Percentiles rank a stretch among this genome's conserved stretches.
These are phyloP conservation scores for Sugiyamaella paludigena DNA, from an alignment of 1,139 yeast species.

Conservation along the genomic window DNA sequence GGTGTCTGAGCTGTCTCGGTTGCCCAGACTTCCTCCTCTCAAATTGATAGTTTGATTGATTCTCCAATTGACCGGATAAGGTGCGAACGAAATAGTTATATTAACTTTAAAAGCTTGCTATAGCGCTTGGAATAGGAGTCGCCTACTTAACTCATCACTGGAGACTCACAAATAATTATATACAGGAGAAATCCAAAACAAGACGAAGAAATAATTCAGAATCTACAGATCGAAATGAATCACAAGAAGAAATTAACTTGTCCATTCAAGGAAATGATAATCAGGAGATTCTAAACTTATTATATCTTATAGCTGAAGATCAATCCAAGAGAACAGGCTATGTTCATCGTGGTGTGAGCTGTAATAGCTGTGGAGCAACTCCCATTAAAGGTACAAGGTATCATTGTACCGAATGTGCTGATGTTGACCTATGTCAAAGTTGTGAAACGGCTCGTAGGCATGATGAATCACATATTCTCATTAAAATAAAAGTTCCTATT, in stretches of 20 bases:
- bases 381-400: slow-evolving; percentile 35
- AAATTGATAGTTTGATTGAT: no score
- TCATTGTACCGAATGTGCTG: slow-evolving; percentile 36
- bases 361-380: slow-evolving; percentile 33
- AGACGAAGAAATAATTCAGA: no score
- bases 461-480: slow-evolving; percentile 26
- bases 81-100: no score
- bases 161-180: not conserved
- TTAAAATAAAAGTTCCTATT: slow-evolving; percentile 31
- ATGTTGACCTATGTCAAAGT: slow-evolving; percentile 34
- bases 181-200: not conserved
- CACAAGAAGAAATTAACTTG: not conserved
- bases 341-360: slow-evolving; percentile 35
- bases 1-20: no score
- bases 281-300: slow-evolving; percentile 25
- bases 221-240: no score
- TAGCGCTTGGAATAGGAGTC: not conserved
- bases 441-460: slow-evolving; percentile 32
- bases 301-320: slow-evolving; percentile 31
- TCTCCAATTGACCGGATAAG: no score
- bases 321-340: slow-evolving; percentile 22
- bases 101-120: not conserved
- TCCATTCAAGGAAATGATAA: not conserved
- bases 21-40: no score
- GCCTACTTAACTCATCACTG: not conserved